These are phyloP conservation scores for Aspergillus spinulosporus DNA, from an alignment of 2,329 filamentous ascomycete genomes.

Conservation along the genomic window DNA sequence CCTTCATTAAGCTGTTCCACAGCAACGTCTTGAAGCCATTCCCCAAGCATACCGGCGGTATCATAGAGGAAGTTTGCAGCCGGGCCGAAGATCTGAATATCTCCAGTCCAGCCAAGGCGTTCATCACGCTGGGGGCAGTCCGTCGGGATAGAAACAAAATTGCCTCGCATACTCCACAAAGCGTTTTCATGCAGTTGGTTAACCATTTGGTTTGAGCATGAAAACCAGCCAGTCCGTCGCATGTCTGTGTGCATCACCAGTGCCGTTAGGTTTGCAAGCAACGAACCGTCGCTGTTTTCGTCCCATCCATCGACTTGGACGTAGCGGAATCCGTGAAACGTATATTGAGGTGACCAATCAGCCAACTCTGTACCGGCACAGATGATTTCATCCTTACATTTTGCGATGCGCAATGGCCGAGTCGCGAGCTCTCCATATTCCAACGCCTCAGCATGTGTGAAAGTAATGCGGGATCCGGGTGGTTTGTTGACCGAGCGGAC, in stretches of 20 bases:
- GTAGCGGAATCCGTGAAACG: conserved; percentile 8
- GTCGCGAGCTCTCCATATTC: conserved; percentile 1
- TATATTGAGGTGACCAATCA: conserved; percentile 1
- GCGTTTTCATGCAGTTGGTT: conserved; percentile 58
- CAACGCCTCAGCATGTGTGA: conserved; percentile 7
- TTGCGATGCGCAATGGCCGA: neutral
- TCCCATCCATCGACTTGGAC: conserved; percentile 6
- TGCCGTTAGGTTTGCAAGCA: neutral
- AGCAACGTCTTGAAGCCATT: conserved; percentile 53
- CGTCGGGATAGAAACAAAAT: conserved; percentile 49
- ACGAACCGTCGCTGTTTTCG: neutral
- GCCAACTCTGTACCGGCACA: neutral
- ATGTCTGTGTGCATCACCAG: neutral
- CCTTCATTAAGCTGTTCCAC: conserved; percentile 33
- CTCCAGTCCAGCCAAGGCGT: conserved; percentile 56
- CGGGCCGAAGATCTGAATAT: conserved; percentile 52
- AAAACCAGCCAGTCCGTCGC: neutral
- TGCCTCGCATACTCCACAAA: conserved; percentile 58
- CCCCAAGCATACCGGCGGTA: conserved; percentile 50
- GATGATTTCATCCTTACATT: neutral
- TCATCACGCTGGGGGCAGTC: conserved; percentile 53
- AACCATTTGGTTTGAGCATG: conserved; percentile 40
- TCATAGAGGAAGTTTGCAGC: conserved; percentile 57
- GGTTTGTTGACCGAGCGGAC: neutral
- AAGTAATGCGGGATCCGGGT: neutral